Evolutionary conservation across 2,329 filamentous ascomycete species (phyloP).

Genomic region (Ophiosphaerella herpotricha): DNA sequence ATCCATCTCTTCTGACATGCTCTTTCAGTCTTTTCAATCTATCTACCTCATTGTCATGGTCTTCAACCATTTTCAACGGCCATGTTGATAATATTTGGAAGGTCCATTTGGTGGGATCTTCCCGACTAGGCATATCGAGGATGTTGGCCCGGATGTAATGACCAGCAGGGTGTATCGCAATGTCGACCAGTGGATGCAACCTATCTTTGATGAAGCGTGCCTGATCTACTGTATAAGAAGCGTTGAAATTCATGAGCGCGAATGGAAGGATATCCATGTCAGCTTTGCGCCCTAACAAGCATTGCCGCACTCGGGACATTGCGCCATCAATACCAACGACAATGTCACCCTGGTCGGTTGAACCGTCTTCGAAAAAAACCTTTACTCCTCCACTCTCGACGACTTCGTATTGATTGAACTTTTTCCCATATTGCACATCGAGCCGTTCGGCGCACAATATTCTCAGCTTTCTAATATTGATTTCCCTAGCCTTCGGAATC

Average conservation of each 20-base stretch:
- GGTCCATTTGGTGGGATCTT: constrained; percentile 42
- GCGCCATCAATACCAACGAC: constrained; percentile 35
- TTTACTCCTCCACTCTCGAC: constrained; percentile 28
- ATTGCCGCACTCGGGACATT: constrained; percentile 32
- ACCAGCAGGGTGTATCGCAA: constrained; percentile 37
- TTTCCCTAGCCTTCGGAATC: constrained; percentile 38
- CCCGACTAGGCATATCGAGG: constrained; percentile 37
- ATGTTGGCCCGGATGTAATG: constrained; percentile 38
- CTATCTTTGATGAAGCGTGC: constrained; percentile 29
- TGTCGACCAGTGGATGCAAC: constrained; percentile 37
- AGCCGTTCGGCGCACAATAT: constrained; percentile 41
- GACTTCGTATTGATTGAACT: constrained; percentile 21
- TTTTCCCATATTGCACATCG: constrained; percentile 38
- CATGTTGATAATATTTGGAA: constrained; percentile 43
- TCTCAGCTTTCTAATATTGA: constrained; percentile 46
- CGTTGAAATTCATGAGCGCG: constrained; percentile 38
- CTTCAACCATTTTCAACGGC: constrained; percentile 30
- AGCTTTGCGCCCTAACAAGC: constrained; percentile 22
- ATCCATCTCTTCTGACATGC: constrained; percentile 30
- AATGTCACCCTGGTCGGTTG: constrained; percentile 25
- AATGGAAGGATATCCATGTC: constrained; percentile 31
- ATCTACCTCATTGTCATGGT: constrained; percentile 32
- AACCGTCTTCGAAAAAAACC: constrained; percentile 31
- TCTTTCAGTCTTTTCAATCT: constrained; percentile 32
- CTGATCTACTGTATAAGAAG: constrained; percentile 29